These are phyloP conservation scores for Globisporangium acanthophoron DNA, from an alignment of 352 stramenopile genomes.

Conservation along the genomic window DNA sequence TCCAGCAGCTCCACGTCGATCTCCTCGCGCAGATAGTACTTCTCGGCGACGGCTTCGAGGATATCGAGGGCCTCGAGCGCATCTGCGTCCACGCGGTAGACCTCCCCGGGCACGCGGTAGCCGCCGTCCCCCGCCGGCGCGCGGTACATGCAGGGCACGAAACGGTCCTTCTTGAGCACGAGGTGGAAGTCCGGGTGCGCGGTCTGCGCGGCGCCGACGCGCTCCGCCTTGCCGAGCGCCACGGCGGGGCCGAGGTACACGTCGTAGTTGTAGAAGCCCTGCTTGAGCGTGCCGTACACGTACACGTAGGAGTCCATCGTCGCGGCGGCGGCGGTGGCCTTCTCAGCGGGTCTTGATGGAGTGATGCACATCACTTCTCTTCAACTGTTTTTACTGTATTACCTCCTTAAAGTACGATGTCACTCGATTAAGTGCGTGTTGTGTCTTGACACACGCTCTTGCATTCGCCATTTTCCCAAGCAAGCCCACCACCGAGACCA, in stretches of 20 bases:
- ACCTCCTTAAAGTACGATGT: neutral
- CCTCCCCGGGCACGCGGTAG: constrained; percentile 49
- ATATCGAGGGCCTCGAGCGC: constrained; percentile 59
- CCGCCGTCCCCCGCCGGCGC: constrained; percentile 21
- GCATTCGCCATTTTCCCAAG: neutral
- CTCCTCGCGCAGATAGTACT: constrained; percentile 61
- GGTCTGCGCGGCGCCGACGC: constrained; percentile 37
- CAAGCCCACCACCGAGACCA: neutral
- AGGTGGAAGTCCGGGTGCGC: constrained; percentile 40
- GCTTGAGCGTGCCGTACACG: constrained; percentile 81
- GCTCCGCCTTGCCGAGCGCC: constrained; percentile 39
- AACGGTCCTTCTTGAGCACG: constrained; percentile 53
- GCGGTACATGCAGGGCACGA: constrained; percentile 63
- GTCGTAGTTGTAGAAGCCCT: constrained; percentile 63
- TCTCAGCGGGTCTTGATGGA: neutral
- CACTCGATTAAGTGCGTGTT: neutral
- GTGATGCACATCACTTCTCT: neutral
- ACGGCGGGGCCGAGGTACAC: constrained; percentile 53
- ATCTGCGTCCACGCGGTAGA: constrained; percentile 57
- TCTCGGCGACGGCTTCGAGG: constrained; percentile 63
- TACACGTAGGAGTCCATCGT: constrained; percentile 47
- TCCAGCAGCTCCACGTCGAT: constrained; percentile 52
- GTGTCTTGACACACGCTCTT: neutral
- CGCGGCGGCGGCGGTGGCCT: neutral
- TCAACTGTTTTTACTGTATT: neutral